Conservation (phyloP, 2,329 filamentous ascomycete species). For the Stromatinia cepivora region DNA sequence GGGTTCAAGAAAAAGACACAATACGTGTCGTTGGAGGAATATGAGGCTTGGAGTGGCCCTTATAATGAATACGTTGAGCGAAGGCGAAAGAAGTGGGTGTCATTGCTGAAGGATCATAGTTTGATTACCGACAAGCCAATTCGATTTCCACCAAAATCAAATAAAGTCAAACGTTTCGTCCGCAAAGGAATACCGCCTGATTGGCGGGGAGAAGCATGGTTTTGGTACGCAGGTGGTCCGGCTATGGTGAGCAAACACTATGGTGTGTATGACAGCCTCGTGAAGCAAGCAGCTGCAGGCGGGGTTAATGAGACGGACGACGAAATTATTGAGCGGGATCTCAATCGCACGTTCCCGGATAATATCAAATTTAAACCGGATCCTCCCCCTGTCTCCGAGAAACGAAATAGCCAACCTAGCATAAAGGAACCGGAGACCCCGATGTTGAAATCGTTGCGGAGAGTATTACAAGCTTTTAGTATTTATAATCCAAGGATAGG, state of each 20-base stretch:
- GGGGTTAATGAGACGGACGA: slow-evolving; percentile 69
- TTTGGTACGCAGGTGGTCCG: slow-evolving; percentile 89
- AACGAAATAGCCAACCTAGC: slow-evolving; percentile 38
- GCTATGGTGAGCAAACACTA: slow-evolving; percentile 73
- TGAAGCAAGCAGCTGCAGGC: slow-evolving; percentile 61
- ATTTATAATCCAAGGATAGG: slow-evolving; percentile 89
- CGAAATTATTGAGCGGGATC: slow-evolving; percentile 89
- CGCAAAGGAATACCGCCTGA: slow-evolving; percentile 92
- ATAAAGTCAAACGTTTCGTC: slow-evolving; percentile 85
- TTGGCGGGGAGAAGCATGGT: slow-evolving; percentile 95
- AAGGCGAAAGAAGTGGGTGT: slow-evolving; percentile 78
- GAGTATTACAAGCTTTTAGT: slow-evolving; percentile 85
- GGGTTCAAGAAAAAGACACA: slow-evolving; percentile 89
- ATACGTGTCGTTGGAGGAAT: slow-evolving; percentile 73
- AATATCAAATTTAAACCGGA: slow-evolving; percentile 83
- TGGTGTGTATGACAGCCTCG: slow-evolving; percentile 72
- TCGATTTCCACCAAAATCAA: slow-evolving; percentile 75
- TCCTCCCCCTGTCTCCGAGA: slow-evolving; percentile 35
- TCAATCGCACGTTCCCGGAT: slow-evolving; percentile 93
- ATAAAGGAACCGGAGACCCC: slow-evolving; percentile 58
- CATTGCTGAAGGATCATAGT: slow-evolving; percentile 73
- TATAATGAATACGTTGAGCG: slow-evolving; percentile 76
- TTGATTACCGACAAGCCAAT: slow-evolving; percentile 70
- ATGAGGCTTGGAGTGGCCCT: slow-evolving; percentile 75
- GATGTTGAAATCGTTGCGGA: slow-evolving; percentile 78